phyloP scores from a whole-genome alignment of 441 rosid species.

The Croton setiger region DNA sequence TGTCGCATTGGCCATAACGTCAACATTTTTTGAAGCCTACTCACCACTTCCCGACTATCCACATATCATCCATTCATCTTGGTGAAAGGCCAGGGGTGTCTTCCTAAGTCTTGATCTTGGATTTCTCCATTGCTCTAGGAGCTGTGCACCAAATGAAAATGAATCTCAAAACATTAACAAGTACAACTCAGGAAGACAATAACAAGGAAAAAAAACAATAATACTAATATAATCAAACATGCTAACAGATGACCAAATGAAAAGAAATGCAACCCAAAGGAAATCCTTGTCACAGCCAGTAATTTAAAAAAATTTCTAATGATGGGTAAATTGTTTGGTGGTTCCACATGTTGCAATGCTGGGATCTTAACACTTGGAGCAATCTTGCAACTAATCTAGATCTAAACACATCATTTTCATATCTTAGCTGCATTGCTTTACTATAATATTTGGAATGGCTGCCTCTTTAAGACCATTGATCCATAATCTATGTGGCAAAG shows the following conservation, averaged over 20 bases:
- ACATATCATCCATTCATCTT: background rate
- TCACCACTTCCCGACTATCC: background rate
- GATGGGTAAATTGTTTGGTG: background rate
- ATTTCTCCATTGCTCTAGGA: conserved; percentile 57
- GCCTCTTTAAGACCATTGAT: background rate
- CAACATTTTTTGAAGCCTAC: conserved; percentile 7
- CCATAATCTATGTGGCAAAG: background rate
- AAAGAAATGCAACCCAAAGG: background rate
- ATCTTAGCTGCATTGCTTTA: background rate
- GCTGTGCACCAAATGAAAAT: conserved; percentile 31
- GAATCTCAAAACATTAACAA: conserved; percentile 14
- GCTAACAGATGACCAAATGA: background rate
- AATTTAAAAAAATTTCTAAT: background rate
- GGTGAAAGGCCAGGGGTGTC: background rate
- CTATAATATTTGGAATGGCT: background rate
- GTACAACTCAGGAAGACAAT: background rate
- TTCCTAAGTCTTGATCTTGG: conserved; percentile 33
- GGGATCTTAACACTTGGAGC: background rate
- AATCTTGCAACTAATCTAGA: background rate
- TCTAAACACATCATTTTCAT: background rate
- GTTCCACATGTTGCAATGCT: background rate
- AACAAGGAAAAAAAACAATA: background rate
- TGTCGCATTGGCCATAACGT: conserved; percentile 14
- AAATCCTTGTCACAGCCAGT: background rate
- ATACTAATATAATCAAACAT: background rate